A percentile compares a stretch with the other conserved stretches of the same genome.
Evolutionary conservation across 345 rosid genomes (phyloP).

Genomic region (Citrus australasica): DNA sequence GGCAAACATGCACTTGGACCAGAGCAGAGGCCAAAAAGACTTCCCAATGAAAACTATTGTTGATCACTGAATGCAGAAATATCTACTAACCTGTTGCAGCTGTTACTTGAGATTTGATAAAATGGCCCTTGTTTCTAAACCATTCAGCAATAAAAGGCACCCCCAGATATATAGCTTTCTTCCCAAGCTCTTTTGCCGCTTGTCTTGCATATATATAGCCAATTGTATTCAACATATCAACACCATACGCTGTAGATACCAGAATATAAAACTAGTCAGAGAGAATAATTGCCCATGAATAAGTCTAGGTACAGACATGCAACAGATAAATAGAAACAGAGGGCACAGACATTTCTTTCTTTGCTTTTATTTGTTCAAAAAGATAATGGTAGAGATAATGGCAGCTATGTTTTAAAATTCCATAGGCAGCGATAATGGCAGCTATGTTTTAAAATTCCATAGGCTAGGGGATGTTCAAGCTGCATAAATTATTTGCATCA

Average conservation of each 20-base stretch:
- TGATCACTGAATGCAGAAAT: constrained; percentile 12
- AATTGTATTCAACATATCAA: constrained; percentile 89
- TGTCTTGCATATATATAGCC: constrained; percentile 92
- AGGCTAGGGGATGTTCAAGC: background rate
- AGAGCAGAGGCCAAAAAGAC: constrained; percentile 7
- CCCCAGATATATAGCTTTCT: constrained; percentile 77
- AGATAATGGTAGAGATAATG: background rate
- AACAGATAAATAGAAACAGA: constrained; percentile 12
- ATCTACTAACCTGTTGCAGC: constrained; percentile 85
- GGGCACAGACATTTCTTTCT: background rate
- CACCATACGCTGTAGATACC: constrained; percentile 76
- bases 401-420: background rate
- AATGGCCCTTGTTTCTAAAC: constrained; percentile 96
- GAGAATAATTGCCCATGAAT: background rate
- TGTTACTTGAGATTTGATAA: constrained; percentile 93
- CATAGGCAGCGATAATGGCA: background rate
- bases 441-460: background rate
- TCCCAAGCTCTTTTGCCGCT: constrained; percentile 97
- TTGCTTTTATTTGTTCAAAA: background rate
- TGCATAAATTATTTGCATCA: background rate
- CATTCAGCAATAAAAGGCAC: constrained; percentile 96
- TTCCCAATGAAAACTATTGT: background rate
- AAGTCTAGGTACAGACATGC: background rate
- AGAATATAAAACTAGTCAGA: constrained; percentile 11
- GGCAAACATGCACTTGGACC: background rate